Evolutionary conservation across 805 yeast species (phyloP), one percentile per base, ranked within the genome.

Genomic region (Saccharomycopsis microspora): DNA sequence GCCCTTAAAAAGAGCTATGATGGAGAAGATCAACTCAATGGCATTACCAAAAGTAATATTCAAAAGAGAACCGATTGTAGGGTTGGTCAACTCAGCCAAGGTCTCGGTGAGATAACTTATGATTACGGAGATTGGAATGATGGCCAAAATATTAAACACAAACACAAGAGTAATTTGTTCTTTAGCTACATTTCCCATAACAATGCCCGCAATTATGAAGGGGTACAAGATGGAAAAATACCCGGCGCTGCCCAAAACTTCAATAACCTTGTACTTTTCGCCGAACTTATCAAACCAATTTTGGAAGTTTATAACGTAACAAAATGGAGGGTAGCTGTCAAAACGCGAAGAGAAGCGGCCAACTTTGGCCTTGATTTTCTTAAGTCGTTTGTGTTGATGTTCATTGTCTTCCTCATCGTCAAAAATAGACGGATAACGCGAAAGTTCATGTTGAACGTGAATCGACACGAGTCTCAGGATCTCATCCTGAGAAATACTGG

Each of bases 21-120:
- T 8, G 32, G 51, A 37, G 40, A 50, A 50, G 9, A 50, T 50
- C 46, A 50, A 50, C 38, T 50, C 54, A 36, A 50, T 50, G 6
- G 54, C 48, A 41, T 50, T 50, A 10, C 54, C 54, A 50, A 50
- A 50, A 11, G 54, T 50, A 28, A 50, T 48, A 39, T 50, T 50
- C n/a, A 50, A 19, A n/a, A 50, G 40, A 4, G 46, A 47, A 8
- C 54, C 54, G 36, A 50, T 42, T 3, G 54, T 48, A 6, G 48
- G 44, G 39, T 50, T 50, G 27, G 54, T 50, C 32, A 50, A 42
- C 11, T 43, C 47, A 5, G 54, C 51, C 31, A 50, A 42, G 28
- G 51, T 27, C 34, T 50, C 54, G 3, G 54, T 50, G 5, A 48
- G 31, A 36, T 41, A 44, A 37, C 49, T 39, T 34, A 50, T 50